Base-by-base conservation (phyloP, 148 eudicot genomes). In the Rhododendron williamsianum region DNA sequence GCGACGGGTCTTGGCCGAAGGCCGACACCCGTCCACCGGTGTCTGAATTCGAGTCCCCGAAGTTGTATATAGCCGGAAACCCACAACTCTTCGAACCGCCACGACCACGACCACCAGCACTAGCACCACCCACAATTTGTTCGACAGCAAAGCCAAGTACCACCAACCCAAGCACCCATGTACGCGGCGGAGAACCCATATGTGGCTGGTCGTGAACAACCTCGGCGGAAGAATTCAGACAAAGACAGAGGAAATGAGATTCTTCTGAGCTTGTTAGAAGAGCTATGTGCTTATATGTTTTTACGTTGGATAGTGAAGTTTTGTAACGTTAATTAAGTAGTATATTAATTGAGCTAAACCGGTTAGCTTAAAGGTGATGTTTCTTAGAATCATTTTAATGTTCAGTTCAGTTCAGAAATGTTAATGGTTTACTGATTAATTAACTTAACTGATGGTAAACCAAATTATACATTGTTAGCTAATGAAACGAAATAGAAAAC, bases 41-140 rank as follows among this genome's bases (percentile, higher is more conserved):
- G 3, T 85, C 87, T 12, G 87, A 85, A 85, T 80, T 85, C 3
- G 87, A 80, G 87, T 85, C 87, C 0, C 87, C 87, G 18, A 85
- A 85, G 63, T 85, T 85, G 80, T 65, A 85, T 8, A 85, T 36
- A 6, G 87, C 84, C 52, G 65, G 87, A 45, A 85, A 85, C 1
- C 38, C 19, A 36, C 87, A 85, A 2, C 49, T 51, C 16, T 15
- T 27, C 3, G 77, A 65, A 18, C 9, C 84, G n/a, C 60, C 60
- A 54, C 60, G 15, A 51, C 54, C 15, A 12, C 54, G 51, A 9
- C 10, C 16, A 54, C 10, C 16, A 54, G 6, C 76, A 18, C 36
- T 30, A 30, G 13, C 35, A 21, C 35, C 54, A 78, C 13, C 87
- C n/a, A 52, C 87, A 49, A 52, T 52, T 52, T 35, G 74, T 69